phyloP scores from a whole-genome alignment of 305 asterid genomes.

The Fraxinus paxiana region DNA sequence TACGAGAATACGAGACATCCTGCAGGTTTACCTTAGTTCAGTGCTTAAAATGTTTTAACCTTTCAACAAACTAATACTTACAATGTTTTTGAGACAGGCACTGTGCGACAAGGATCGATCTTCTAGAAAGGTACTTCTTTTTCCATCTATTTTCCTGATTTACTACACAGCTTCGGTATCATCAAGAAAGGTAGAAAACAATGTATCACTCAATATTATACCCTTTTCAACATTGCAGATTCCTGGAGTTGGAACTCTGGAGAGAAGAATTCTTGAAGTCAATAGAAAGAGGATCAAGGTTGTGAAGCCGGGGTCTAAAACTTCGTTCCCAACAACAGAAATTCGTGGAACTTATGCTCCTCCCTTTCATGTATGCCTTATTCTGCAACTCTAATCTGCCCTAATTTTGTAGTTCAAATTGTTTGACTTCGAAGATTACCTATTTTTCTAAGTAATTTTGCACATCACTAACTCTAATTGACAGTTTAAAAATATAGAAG shows the following conservation, averaged over 20 bases:
- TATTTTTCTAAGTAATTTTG: neutral
- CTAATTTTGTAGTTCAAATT: neutral
- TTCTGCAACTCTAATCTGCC: neutral
- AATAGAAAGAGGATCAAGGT: conserved; percentile 83
- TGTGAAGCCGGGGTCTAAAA: conserved; percentile 91
- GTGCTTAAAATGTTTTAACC: neutral
- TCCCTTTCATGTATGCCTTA: conserved; percentile 82
- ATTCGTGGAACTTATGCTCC: conserved; percentile 87
- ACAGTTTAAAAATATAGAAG: neutral
- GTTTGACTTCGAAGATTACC: neutral
- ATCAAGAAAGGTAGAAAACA: conserved; percentile 8
- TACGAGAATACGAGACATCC: neutral
- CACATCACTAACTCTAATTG: neutral
- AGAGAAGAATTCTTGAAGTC: conserved; percentile 87
- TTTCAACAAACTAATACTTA: conserved; percentile 11
- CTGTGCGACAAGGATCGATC: conserved; percentile 87
- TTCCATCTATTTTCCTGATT: conserved; percentile 8
- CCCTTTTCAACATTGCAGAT: conserved; percentile 39
- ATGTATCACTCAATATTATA: conserved; percentile 1
- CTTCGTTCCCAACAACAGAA: conserved; percentile 87
- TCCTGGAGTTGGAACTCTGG: conserved; percentile 76
- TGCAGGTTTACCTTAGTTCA: neutral
- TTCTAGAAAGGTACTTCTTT: conserved; percentile 59
- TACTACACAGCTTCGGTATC: conserved; percentile 2
- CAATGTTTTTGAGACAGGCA: conserved; percentile 47